Percentiles rank a stretch among this genome's conserved stretches.
These are phyloP conservation scores for Suillus lakei DNA, from an alignment of 768 basidiomycete species.

Conservation along the genomic window DNA sequence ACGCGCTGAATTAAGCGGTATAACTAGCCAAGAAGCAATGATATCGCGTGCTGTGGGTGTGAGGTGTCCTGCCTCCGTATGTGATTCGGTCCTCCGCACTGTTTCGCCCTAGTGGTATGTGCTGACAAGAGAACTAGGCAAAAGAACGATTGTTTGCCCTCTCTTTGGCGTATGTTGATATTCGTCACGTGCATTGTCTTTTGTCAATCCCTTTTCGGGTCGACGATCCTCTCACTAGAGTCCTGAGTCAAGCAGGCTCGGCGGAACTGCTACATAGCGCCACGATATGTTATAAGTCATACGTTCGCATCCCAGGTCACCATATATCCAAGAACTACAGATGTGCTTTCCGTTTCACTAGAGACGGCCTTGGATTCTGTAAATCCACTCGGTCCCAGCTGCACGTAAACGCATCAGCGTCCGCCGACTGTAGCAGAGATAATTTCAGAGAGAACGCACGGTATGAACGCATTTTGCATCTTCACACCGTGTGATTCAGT, in stretches of 20 bases:
- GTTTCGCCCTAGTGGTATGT: conserved; percentile 27
- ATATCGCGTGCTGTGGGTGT: conserved; percentile 11
- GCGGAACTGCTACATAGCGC: too few species aligned
- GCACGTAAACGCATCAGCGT: background rate
- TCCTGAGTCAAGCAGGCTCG: too few species aligned
- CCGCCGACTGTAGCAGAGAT: background rate
- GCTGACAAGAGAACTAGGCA: conserved; percentile 24
- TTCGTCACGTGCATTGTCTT: conserved; percentile 37
- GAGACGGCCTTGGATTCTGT: conserved; percentile 26
- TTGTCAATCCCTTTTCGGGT: background rate
- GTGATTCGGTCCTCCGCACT: conserved; percentile 9
- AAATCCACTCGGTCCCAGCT: conserved; percentile 30
- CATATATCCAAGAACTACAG: background rate
- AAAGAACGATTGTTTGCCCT: conserved; percentile 38
- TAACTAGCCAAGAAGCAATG: conserved; percentile 20
- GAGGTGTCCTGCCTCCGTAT: conserved; percentile 21
- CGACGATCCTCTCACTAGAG: too few species aligned
- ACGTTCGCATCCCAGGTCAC: background rate
- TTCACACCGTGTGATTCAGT: conserved; percentile 41
- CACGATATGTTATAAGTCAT: too few species aligned
- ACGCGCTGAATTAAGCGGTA: conserved; percentile 10
- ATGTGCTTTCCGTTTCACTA: conserved; percentile 18
- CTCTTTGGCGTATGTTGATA: conserved; percentile 60
- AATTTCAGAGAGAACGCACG: conserved; percentile 46
- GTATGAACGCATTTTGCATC: conserved; percentile 59